Evolutionary conservation across 495 filamentous ascomycete species (phyloP).

Genomic region (Parathielavia appendiculata): DNA sequence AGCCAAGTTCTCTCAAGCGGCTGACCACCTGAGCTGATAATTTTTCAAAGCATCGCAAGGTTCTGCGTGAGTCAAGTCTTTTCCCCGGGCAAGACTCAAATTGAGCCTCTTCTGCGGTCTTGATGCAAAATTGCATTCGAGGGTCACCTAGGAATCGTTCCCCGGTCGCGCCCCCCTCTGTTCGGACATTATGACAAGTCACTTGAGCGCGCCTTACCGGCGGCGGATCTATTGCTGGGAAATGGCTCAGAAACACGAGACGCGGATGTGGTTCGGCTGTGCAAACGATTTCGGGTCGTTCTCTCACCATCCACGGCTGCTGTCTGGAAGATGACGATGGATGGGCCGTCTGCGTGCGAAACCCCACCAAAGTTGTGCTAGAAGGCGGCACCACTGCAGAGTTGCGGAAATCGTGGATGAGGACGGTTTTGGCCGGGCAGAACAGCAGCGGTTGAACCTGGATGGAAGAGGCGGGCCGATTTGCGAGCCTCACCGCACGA

Average conservation of each 20-base stretch:
- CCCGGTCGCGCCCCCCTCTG: not conserved
- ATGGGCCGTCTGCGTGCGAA: not conserved
- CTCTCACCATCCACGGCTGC: not conserved
- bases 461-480: conserved; percentile 1
- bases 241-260: not conserved
- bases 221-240: not conserved
- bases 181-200: conserved; percentile 9
- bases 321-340: not conserved
- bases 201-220: not conserved
- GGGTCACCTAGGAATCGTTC: not conserved
- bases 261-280: not conserved
- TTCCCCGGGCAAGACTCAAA: not conserved
- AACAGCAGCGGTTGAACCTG: conserved; percentile 11
- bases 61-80: not conserved
- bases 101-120: not conserved
- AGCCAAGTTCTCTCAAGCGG: not conserved
- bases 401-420: not conserved
- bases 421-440: not conserved
- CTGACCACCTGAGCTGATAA: not conserved
- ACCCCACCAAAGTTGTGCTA: not conserved
- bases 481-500: conserved; percentile 8
- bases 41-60: conserved; percentile 8
- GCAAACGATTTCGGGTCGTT: not conserved
- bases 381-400: not conserved
- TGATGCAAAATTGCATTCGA: not conserved